phyloP scores from a whole-genome alignment of 805 yeast species.

The Blastobotrys muscicola region DNA sequence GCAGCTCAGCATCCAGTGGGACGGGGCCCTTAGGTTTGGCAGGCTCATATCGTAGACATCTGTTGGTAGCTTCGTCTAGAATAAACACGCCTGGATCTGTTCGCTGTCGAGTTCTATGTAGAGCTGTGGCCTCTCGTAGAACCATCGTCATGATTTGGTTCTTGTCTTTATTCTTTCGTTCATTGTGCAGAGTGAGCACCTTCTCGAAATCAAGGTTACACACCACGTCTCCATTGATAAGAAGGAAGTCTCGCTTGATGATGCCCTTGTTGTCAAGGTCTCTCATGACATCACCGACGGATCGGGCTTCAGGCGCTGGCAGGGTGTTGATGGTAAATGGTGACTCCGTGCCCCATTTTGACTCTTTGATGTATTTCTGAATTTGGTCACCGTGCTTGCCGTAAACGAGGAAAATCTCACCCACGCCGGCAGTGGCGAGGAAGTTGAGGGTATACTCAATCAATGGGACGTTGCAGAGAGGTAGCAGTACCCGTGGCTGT shows the following conservation, averaged over 20 bases:
- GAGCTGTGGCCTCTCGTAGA: slow-evolving; percentile 70
- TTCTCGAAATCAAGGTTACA: slow-evolving; percentile 76
- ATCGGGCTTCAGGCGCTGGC: slow-evolving; percentile 74
- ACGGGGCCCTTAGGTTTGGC: slow-evolving; percentile 45
- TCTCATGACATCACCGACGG: slow-evolving; percentile 96
- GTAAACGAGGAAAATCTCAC: slow-evolving; percentile 84
- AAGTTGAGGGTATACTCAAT: slow-evolving; percentile 93
- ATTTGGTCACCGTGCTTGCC: slow-evolving; percentile 86
- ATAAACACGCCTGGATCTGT: slow-evolving; percentile 79
- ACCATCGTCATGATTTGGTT: slow-evolving; percentile 95
- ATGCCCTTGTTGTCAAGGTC: slow-evolving; percentile 87
- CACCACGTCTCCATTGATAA: slow-evolving; percentile 93
- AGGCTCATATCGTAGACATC: slow-evolving; percentile 79
- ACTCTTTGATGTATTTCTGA: slow-evolving; percentile 60
- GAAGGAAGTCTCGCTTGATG: slow-evolving; percentile 79
- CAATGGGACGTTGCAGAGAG: slow-evolving; percentile 87
- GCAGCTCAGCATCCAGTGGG: slow-evolving; percentile 72
- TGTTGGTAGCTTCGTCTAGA: slow-evolving; percentile 59
- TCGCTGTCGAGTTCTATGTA: slow-evolving; percentile 75
- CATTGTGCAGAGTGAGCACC: slow-evolving; percentile 64
- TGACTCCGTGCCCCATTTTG: slow-evolving; percentile 42
- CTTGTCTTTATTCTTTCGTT: slow-evolving; percentile 61
- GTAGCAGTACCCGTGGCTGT: slow-evolving; percentile 83
- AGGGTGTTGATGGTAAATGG: slow-evolving; percentile 77
- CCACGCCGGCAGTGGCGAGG: slow-evolving; percentile 80